Base-by-base conservation (phyloP, 805 yeast species). In the Metschnikowia similis region DNA sequence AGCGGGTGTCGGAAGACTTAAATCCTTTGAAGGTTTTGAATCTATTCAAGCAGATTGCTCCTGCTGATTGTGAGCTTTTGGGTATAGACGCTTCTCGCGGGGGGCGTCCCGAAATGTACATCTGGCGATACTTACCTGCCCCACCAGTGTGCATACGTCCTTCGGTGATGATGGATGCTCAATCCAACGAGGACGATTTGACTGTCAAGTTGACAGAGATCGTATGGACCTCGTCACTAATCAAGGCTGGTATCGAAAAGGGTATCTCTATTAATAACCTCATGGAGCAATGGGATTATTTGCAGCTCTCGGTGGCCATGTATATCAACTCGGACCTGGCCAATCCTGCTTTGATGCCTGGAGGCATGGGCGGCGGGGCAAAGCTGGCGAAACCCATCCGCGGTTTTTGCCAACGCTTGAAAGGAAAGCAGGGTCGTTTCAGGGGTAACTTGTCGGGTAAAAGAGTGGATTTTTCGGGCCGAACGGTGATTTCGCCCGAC, bases 111-210 rank as follows among this genome's bases (percentile, higher is more conserved):
- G 98, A 92, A 69, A 89, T 87, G 78, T 94, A 91, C 66, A 82
- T 94, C 36, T 94, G 99, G 99, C 81, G 96, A 63, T 94, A 91
- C 65, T 77, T 94, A 48, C 99, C 99, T 0, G 98, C 98, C 0
- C 99, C 99, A 1, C 99, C 99, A 0, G 97, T 95, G 16, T 94
- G 99, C 76, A 94, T 94, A 49, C 82, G 99, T 57, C 99, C 99
- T 3, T 91, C 98, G 4, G 98, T 94, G 30, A 76, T 84, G 74
- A 89, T 89, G 91, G 90, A 88, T 65, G 82, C 87, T 27, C 94
- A 96, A 31, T 85, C 95, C 16, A 94, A 94, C 69, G 99, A 94
- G 72, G 99, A 94, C 70, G 99, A 95, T 70, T 74, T 94, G 56
- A 94, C 99, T 0, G 97, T 91, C 31, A 94, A 94, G 65, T 74